Evolutionary conservation across 140 eudicot genomes (phyloP), one percentile per base, ranked within the genome.

Genomic region (Cichorium intybus): DNA sequence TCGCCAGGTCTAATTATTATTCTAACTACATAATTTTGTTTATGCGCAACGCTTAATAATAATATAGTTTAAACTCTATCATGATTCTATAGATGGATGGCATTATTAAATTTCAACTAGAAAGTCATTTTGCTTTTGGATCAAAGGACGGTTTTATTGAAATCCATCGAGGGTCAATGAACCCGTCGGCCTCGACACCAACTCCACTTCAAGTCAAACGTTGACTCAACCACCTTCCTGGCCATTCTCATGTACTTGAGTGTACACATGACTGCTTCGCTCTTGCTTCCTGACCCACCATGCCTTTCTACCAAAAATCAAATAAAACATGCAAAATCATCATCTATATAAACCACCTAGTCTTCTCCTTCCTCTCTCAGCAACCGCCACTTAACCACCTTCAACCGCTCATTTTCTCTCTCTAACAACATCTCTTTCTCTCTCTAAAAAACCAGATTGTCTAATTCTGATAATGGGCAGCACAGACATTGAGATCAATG

Each of bases 321-420:
- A n/a, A n/a, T n/a, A n/a, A n/a, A n/a, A n/a, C n/a, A 16, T 43
- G 6, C 56, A 15, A 2, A 24, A 14, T 27, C 33, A 33, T 16
- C 50, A 7, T 28, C 73, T 72, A 70, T 71, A 57, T 33, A 71
- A 48, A 31, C 78, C 67, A 34, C 62, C 46, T 45, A n/a, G 11
- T 50, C 29, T 48, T 12, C 35, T 28, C 59, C 24, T 7, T 22
- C 33, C 28, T n/a, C n/a, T n/a, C n/a, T n/a, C n/a, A n/a, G n/a
- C 24, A 39, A 23, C n/a, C n/a, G n/a, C n/a, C n/a, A n/a, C n/a
- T n/a, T n/a, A n/a, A n/a, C n/a, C n/a, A n/a, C n/a, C n/a, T n/a
- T n/a, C 49, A 41, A 43, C 37, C 41, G n/a, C n/a, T n/a, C 61
- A 14, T 24, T 24, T 47, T 17, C 53, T n/a, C n/a, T n/a, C n/a